A percentile compares a stretch with the other conserved stretches of the same genome.
These are phyloP conservation scores for Cladosporium sp. DNA, from an alignment of 2,329 filamentous ascomycete genomes.

Conservation along the genomic window DNA sequence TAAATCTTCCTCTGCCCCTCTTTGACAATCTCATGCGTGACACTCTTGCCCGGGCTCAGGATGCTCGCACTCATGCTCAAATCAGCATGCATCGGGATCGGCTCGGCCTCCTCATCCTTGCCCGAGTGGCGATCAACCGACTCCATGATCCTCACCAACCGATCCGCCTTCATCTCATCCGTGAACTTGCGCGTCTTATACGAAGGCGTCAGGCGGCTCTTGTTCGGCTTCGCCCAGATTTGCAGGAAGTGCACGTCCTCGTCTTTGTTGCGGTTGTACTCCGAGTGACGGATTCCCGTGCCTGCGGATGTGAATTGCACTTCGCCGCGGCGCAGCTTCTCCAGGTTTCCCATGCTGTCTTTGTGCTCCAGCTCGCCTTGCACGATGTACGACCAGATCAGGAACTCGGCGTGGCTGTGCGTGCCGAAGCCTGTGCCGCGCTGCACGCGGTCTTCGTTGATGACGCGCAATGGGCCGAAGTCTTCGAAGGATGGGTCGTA, in stretches of 20 bases:
- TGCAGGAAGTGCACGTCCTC: slow-evolving; percentile 80
- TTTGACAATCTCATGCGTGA: slow-evolving; percentile 69
- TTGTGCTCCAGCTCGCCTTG: slow-evolving; percentile 81
- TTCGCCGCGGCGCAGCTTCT: slow-evolving; percentile 73
- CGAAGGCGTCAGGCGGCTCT: slow-evolving; percentile 63
- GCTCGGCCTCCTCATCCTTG: slow-evolving; percentile 61
- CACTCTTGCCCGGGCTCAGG: slow-evolving; percentile 60
- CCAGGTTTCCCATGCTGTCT: slow-evolving; percentile 69
- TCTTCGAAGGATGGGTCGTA: slow-evolving; percentile 63
- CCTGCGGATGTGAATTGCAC: slow-evolving; percentile 91
- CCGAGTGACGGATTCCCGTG: slow-evolving; percentile 72
- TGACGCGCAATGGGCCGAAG: slow-evolving; percentile 75
- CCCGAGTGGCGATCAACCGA: slow-evolving; percentile 62
- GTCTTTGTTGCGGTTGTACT: slow-evolving; percentile 70
- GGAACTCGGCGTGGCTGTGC: slow-evolving; percentile 79
- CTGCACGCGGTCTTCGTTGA: slow-evolving; percentile 84
- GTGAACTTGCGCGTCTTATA: slow-evolving; percentile 73
- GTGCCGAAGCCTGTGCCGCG: slow-evolving; percentile 74
- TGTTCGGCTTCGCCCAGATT: slow-evolving; percentile 83
- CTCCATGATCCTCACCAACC: slow-evolving; percentile 71
- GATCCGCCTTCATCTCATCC: slow-evolving; percentile 68
- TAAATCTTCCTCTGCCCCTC: slow-evolving; percentile 67
- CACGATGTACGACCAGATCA: slow-evolving; percentile 89
- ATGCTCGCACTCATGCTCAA: slow-evolving; percentile 78
- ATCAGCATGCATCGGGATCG: slow-evolving; percentile 81